Conservation (phyloP, 345 rosid species). For the Melaleuca alternifolia region DNA sequence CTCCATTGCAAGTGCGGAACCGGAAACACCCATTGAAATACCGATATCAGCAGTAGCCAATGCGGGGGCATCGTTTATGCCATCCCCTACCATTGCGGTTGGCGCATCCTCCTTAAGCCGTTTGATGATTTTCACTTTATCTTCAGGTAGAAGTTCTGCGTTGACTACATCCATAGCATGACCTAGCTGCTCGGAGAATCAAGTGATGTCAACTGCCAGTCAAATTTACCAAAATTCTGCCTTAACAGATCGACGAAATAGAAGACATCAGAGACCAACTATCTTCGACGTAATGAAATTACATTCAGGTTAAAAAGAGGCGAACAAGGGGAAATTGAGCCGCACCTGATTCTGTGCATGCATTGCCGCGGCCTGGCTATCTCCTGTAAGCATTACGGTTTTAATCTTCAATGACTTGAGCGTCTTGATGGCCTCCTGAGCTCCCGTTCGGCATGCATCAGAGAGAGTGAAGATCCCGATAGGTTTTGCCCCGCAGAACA, state of each 20-base stretch:
- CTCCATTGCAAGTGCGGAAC: slow-evolving; percentile 84
- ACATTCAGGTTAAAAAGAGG: neutral
- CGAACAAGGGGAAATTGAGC: neutral
- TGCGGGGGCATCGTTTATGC: slow-evolving; percentile 90
- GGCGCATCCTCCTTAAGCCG: slow-evolving; percentile 45
- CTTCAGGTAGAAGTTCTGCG: slow-evolving; percentile 78
- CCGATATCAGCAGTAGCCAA: slow-evolving; percentile 87
- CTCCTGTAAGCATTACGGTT: slow-evolving; percentile 86
- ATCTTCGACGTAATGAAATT: neutral
- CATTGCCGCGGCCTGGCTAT: slow-evolving; percentile 54
- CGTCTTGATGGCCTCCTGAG: slow-evolving; percentile 42
- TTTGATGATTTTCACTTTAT: slow-evolving; percentile 43
- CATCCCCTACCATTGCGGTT: slow-evolving; percentile 88
- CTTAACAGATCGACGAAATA: neutral
- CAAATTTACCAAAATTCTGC: neutral
- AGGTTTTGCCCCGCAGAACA: slow-evolving; percentile 28
- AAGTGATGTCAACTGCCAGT: neutral
- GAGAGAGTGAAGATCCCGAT: slow-evolving; percentile 61
- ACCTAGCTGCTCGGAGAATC: slow-evolving; percentile 38
- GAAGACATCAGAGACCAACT: neutral
- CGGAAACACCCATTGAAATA: slow-evolving; percentile 85
- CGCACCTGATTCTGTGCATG: slow-evolving; percentile 71
- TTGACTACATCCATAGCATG: slow-evolving; percentile 44
- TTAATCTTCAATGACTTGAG: slow-evolving; percentile 46
- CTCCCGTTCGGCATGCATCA: slow-evolving; percentile 75